These are phyloP conservation scores for Kuraishia ogatae DNA, from an alignment of 805 yeast species.

Conservation along the genomic window DNA sequence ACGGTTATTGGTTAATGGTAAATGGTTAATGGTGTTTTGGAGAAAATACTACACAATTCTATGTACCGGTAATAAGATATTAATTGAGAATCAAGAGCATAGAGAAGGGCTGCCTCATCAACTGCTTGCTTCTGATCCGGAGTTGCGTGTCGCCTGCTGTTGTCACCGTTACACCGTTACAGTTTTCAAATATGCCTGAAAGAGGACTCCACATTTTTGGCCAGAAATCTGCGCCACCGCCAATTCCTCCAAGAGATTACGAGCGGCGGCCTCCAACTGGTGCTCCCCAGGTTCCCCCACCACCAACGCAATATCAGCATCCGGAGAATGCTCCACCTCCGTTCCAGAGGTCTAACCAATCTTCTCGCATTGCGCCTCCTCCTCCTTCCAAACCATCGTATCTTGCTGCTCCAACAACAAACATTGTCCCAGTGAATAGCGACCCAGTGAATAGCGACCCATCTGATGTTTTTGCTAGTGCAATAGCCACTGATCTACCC, in stretches of 20 bases:
- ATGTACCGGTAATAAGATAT: no score
- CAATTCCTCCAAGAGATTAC: conserved; percentile 1
- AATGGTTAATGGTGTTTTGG: no score
- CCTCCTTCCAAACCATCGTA: no score
- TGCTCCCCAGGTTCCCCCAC: background rate
- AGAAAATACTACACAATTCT: no score
- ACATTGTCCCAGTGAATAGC: background rate
- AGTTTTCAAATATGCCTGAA: background rate
- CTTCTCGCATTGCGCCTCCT: background rate
- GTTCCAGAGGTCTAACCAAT: background rate
- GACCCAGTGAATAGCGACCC: background rate
- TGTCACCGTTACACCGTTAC: no score
- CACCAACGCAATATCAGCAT: background rate
- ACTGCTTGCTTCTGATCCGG: no score
- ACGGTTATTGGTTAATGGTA: no score
- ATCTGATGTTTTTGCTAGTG: background rate
- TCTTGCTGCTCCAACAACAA: no score
- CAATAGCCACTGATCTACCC: background rate
- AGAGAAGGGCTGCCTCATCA: no score
- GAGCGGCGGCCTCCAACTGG: background rate
- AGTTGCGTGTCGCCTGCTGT: no score
- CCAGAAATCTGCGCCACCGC: background rate
- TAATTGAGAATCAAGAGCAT: no score
- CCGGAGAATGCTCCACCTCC: background rate
- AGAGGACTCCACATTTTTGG: background rate